Base-by-base conservation (phyloP, 352 stramenopile species). In the Pythium diclinum region DNA sequence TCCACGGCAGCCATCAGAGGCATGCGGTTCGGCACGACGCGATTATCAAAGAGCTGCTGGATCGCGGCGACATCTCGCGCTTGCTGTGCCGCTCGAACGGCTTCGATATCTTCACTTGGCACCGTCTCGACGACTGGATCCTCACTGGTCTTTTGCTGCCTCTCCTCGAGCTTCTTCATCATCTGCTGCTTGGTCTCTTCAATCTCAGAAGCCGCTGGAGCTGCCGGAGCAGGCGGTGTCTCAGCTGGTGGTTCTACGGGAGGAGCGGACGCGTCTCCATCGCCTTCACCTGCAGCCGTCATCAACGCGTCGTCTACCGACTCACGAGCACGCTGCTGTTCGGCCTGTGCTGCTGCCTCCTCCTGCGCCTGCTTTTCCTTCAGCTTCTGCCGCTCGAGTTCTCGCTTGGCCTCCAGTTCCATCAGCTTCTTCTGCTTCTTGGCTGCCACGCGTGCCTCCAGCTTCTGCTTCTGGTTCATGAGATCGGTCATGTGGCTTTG, bases 351-450 rank as follows among this genome's bases (percentile, higher is more conserved):
- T 42, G 75, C 63, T 10, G 77, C 67, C 16, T 76, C 68, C 36
- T 85, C 77, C 30, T 85, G 61, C 19, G 78, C 63, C 23, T 87
- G 73, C 23, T 80, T 70, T 7, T 75, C 32, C 38, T 76, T 67
- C 19, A 91, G 68, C 36, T 75, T 66, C 49, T 85, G 74, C 0
- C 74, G 76, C 64, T 89, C 83, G 13, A 81, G 38, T 48, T 84
- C 81, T 19, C 73, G 75, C 61, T 91, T 91, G 11, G 79, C 79
- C 57, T 92, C 78, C 2, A 94, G 67, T 23, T 94, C 83, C 57
- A 78, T 73, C 21, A 88, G 61, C 52, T 92, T 92, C 21, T 87
- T 88, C 34, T 88, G 67, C 66, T 91, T 90, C 71, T 91, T 94
- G 6, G 81, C 78, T 1, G 79, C 83, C 13, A 94, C 82, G 34